Percentiles rank a stretch among this genome's conserved stretches.
phyloP scores from a whole-genome alignment of 2,329 filamentous ascomycete genomes.

The Didymosphaeria variabile region DNA sequence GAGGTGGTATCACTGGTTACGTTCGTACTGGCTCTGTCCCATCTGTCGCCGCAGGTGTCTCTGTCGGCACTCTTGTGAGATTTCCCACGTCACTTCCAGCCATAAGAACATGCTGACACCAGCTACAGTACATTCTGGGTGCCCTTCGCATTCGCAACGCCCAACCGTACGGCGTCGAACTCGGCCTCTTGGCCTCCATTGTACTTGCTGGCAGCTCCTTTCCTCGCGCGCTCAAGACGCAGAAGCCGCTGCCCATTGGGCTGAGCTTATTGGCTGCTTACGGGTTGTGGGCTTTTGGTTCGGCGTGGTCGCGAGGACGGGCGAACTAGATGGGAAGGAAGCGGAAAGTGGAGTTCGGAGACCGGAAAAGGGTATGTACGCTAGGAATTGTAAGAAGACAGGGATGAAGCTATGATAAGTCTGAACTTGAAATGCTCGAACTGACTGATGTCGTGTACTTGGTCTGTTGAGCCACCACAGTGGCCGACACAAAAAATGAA shows the following conservation, averaged over 20 bases:
- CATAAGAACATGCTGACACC: conserved; percentile 11
- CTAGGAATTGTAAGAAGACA: conserved; percentile 7
- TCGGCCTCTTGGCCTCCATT: conserved; percentile 87
- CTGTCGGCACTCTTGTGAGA: conserved; percentile 74
- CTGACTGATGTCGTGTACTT: not conserved
- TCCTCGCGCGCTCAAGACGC: conserved; percentile 82
- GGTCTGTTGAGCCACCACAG: too few species aligned
- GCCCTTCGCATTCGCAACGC: conserved; percentile 80
- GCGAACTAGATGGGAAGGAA: conserved; percentile 3
- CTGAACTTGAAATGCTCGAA: not conserved
- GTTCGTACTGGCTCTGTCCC: conserved; percentile 84
- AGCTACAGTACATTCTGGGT: conserved; percentile 73
- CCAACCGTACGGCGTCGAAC: conserved; percentile 83
- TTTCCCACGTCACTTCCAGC: not conserved
- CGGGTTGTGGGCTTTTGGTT: conserved; percentile 82
- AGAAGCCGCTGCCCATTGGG: conserved; percentile 84
- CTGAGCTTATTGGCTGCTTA: conserved; percentile 81
- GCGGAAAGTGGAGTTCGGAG: not conserved
- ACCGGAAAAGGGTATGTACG: not conserved
- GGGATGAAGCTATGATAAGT: not conserved
- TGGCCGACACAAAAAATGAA: too few species aligned
- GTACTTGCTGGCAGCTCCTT: conserved; percentile 85
- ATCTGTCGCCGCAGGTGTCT: conserved; percentile 83
- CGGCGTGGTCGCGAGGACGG: conserved; percentile 61
- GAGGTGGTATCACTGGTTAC: conserved; percentile 89